Evolutionary conservation across 371 early-diverging fungal species (phyloP).

Genomic region (Ecytonucleospora hepatopenaei): DNA sequence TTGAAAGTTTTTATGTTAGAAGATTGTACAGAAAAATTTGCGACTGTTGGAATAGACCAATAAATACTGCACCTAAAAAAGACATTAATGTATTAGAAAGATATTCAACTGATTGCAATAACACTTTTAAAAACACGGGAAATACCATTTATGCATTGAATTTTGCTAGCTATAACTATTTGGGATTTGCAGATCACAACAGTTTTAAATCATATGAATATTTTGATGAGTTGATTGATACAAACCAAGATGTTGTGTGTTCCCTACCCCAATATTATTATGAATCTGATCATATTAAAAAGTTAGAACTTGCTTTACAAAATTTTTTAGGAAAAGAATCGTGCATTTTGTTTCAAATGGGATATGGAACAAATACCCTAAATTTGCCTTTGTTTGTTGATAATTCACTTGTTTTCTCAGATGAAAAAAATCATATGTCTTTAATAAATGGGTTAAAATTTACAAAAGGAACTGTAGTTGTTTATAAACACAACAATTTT

Average conservation of each 20-base stretch:
- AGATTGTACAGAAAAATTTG: slow-evolving; percentile 78
- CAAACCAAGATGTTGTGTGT: slow-evolving; percentile 58
- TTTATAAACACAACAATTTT: slow-evolving; percentile 82
- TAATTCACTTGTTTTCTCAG: slow-evolving; percentile 79
- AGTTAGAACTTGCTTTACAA: slow-evolving; percentile 80
- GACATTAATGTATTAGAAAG: slow-evolving; percentile 73
- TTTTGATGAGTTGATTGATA: slow-evolving; percentile 62
- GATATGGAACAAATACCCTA: slow-evolving; percentile 94
- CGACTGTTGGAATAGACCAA: slow-evolving; percentile 90
- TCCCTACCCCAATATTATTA: slow-evolving; percentile 54
- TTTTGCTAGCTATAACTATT: slow-evolving; percentile 92
- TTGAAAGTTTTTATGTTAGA: slow-evolving; percentile 85
- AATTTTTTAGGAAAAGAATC: slow-evolving; percentile 81
- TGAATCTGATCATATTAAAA: slow-evolving; percentile 64
- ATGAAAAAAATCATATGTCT: slow-evolving; percentile 90
- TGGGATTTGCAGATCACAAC: slow-evolving; percentile 81
- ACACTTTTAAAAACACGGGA: slow-evolving; percentile 72
- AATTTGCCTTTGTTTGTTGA: slow-evolving; percentile 77
- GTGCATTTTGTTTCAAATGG: slow-evolving; percentile 85
- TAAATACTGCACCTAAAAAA: slow-evolving; percentile 82
- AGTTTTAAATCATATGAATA: slow-evolving; percentile 82
- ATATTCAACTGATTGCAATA: slow-evolving; percentile 67
- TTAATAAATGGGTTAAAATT: slow-evolving; percentile 83
- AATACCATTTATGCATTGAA: slow-evolving; percentile 70
- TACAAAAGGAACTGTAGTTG: slow-evolving; percentile 78